Conservation (phyloP, 1,284 basidiomycete species). For the Omphalotus olearius region DNA sequence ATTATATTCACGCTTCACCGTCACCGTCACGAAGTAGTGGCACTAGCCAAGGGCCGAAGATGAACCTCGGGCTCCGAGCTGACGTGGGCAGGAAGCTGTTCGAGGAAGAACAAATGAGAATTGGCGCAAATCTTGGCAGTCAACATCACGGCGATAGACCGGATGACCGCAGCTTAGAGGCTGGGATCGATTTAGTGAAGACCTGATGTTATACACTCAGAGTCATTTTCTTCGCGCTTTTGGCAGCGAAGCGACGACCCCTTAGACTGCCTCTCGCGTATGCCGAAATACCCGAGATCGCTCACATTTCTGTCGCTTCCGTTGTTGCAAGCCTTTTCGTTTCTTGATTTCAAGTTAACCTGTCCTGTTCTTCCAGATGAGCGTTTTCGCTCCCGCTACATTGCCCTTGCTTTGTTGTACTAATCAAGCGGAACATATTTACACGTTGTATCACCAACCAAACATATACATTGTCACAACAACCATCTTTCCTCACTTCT, state of each 20-base stretch:
- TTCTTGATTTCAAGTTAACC: background rate
- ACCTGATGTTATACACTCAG: conserved; percentile 25
- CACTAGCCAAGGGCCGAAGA: conserved; percentile 19
- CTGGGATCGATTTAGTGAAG: conserved; percentile 46
- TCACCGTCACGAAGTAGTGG: conserved; percentile 36
- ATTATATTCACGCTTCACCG: conserved; percentile 72
- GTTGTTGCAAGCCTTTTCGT: no score
- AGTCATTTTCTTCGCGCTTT: background rate
- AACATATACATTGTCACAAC: conserved; percentile 17
- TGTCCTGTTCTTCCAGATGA: background rate
- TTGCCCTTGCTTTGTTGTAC: conserved; percentile 26
- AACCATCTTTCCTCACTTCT: conserved; percentile 19
- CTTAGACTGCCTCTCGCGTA: background rate
- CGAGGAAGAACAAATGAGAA: conserved; percentile 58
- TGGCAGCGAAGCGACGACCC: background rate
- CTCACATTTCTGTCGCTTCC: no score
- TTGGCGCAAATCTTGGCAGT: conserved; percentile 2
- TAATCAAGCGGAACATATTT: conserved; percentile 26
- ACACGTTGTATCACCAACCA: conserved; percentile 33
- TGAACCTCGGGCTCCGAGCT: conserved; percentile 49
- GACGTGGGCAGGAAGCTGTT: conserved; percentile 67
- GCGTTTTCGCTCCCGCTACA: no score
- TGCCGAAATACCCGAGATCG: no score
- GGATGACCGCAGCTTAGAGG: conserved; percentile 30
- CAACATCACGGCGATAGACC: background rate